phyloP scores from a whole-genome alignment of 2,329 filamentous ascomycete species.

The Allantophomopsis lycopodina region DNA sequence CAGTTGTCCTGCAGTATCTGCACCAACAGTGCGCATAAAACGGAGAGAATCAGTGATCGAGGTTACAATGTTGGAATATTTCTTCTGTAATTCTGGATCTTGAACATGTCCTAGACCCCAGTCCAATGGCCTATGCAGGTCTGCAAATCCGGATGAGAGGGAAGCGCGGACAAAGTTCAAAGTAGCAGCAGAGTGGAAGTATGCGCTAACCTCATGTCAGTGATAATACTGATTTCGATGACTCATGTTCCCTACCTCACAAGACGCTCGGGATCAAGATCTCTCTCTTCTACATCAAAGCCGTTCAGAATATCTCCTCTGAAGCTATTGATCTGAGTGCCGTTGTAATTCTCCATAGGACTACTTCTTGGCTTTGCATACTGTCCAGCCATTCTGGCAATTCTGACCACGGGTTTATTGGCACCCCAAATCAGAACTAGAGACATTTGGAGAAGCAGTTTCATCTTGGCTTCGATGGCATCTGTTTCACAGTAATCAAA shows the following conservation, averaged over 20 bases:
- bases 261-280: slow-evolving; percentile 70
- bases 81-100: slow-evolving; percentile 68
- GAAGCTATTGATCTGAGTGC: slow-evolving; percentile 76
- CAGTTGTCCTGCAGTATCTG: slow-evolving; percentile 70
- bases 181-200: slow-evolving; percentile 90
- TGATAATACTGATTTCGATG: neutral
- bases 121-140: slow-evolving; percentile 84
- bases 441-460: slow-evolving; percentile 93
- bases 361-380: slow-evolving; percentile 93
- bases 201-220: slow-evolving; percentile 43
- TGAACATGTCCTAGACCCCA: slow-evolving; percentile 90
- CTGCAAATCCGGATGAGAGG: slow-evolving; percentile 77
- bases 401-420: slow-evolving; percentile 73
- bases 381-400: slow-evolving; percentile 93
- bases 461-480: slow-evolving; percentile 92
- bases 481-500: slow-evolving; percentile 90
- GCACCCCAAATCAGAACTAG: slow-evolving; percentile 85
- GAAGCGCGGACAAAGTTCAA: slow-evolving; percentile 85
- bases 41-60: slow-evolving; percentile 83
- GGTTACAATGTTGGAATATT: slow-evolving; percentile 73
- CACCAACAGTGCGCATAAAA: slow-evolving; percentile 90
- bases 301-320: slow-evolving; percentile 93
- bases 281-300: slow-evolving; percentile 60
- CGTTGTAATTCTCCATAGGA: slow-evolving; percentile 70
- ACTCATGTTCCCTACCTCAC: slow-evolving; percentile 39